Evolutionary conservation across 805 yeast species (phyloP).

Genomic region (Candida yuanshanica): DNA sequence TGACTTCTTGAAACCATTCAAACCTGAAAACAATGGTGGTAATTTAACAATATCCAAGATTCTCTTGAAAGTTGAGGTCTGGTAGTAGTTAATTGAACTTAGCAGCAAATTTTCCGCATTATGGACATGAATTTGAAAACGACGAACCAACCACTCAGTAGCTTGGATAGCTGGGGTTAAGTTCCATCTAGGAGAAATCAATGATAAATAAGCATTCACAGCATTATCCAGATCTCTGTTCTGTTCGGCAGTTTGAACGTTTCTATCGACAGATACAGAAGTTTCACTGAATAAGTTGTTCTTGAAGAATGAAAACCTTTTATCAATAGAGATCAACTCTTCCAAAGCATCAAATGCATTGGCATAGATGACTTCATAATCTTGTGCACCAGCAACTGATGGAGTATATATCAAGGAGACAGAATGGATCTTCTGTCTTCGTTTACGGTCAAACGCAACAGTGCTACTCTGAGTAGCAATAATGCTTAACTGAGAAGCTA

Average conservation of each 20-base stretch:
- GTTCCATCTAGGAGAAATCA: conserved; percentile 72
- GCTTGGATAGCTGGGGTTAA: conserved; percentile 74
- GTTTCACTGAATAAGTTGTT: conserved; percentile 78
- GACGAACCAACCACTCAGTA: conserved; percentile 90
- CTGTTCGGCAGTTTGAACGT: conserved; percentile 74
- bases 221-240: conserved; percentile 69
- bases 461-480: conserved; percentile 62
- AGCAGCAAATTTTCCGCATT: conserved; percentile 70
- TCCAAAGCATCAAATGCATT: conserved; percentile 71
- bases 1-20: conserved; percentile 58
- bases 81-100: conserved; percentile 76
- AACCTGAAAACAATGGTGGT: conserved; percentile 77
- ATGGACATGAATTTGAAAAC: conserved; percentile 79
- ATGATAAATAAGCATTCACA: conserved; percentile 63
- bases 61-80: conserved; percentile 66
- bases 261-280: conserved; percentile 73
- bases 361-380: conserved; percentile 73
- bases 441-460: conserved; percentile 78
- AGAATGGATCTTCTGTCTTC: conserved; percentile 80
- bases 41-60: conserved; percentile 66
- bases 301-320: conserved; percentile 66
- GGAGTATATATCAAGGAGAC: conserved; percentile 84
- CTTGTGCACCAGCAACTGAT: conserved; percentile 89
- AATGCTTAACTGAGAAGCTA: conserved; percentile 76
- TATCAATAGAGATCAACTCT: conserved; percentile 65